Base-by-base conservation (phyloP, 2,329 filamentous ascomycete genomes). In the Aspergillus vadensis region DNA sequence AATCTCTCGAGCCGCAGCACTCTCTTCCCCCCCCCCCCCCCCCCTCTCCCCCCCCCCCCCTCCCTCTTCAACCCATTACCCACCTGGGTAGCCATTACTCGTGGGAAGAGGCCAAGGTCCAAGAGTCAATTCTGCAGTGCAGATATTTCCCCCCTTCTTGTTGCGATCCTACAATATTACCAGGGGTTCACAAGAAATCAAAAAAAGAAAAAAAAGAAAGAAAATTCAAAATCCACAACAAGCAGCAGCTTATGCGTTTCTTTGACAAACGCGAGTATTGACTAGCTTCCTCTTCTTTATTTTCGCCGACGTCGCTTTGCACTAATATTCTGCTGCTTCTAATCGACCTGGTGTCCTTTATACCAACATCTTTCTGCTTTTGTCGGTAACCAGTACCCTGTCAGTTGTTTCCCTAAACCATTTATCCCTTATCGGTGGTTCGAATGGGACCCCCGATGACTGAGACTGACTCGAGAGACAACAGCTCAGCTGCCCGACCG, bases 51-150 rank as follows among this genome's bases (percentile, higher is more conserved):
- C 25, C 25, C 25, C 23, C 23, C 51, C 63, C 55, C 55, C 38
- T 21, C 65, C 63, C 55, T 57, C 38, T 19, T 64, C 19, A 68
- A 66, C 67, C 64, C 69, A 68, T 65, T 63, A 56, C 64, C 62
- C 57, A 62, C 64, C 60, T 63, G 55, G 65, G 58, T 59, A 61
- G 67, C 64, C 63, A 63, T 65, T 61, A 62, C 59, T 63, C 57
- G 61, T 65, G 64, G 67, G 67, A 63, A 61, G 64, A 64, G 65
- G 47, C 59, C 50, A 63, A 67, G 65, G 59, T 63, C 12, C 64
- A 51, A 61, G 52, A 63, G 58, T 53, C 59, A 60, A 59, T 62
- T 67, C 67, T 74, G 72, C 72, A 67, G 72, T 61, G 72, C 72
- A 74, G 72, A 67, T 69, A 60, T 60, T 64, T 61, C 49, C 55